Percentiles rank a stretch among this genome's conserved stretches.
Evolutionary conservation across 208 protist genomes (phyloP).

Genomic region (Acanthamoeba royreba): DNA sequence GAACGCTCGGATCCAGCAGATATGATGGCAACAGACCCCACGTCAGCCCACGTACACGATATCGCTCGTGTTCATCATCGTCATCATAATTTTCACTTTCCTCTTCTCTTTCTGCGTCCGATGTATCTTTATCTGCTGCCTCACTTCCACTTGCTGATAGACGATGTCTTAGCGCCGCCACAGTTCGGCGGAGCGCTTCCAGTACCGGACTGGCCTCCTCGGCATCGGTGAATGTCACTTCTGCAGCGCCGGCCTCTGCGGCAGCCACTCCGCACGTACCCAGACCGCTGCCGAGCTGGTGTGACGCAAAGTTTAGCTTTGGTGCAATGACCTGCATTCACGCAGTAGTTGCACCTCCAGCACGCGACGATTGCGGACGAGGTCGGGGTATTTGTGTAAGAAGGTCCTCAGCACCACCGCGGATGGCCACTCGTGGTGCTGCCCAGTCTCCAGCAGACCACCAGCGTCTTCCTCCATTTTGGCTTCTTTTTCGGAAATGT

Average conservation of each 20-base stretch:
- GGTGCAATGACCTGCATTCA: not conserved
- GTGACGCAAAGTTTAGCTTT: not conserved
- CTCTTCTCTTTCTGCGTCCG: not conserved
- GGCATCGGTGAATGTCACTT: not conserved
- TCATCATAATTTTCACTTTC: not conserved
- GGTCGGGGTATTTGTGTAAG: not conserved
- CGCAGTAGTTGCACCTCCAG: not conserved
- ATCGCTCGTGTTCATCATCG: not conserved
- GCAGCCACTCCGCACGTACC: not conserved
- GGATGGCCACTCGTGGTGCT: not conserved
- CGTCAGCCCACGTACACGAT: not conserved
- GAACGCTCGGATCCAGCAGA: not conserved
- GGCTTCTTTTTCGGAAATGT: no score
- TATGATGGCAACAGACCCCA: not conserved
- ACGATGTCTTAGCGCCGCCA: not conserved
- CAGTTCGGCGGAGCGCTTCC: not conserved
- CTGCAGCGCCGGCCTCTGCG: not conserved
- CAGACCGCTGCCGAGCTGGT: not conserved
- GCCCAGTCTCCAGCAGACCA: not conserved
- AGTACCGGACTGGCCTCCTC: not conserved
- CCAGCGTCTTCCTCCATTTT: no score
- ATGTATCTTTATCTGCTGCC: not conserved
- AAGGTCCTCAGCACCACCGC: not conserved
- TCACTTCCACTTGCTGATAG: not conserved
- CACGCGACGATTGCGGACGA: not conserved